Evolutionary conservation across 2,329 filamentous ascomycete species (phyloP), one percentile per base, ranked within the genome.

Genomic region (Nigrospora sphaerica): DNA sequence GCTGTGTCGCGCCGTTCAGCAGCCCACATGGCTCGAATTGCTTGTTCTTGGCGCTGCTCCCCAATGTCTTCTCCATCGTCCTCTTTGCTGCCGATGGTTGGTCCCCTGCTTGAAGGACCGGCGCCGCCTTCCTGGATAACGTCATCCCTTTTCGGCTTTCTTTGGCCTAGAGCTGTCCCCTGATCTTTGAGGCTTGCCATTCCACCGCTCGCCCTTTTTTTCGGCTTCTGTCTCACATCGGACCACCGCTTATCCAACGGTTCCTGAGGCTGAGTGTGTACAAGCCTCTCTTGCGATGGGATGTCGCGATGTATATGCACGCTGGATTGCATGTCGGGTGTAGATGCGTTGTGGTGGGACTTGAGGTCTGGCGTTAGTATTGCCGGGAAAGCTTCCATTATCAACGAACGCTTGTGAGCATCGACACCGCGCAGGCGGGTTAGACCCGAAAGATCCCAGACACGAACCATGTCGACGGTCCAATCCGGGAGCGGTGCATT

Each of bases 391-490:
- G 71, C 67, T 18, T 69, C 65, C 3, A 54, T 53, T 11, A 74
- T 52, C 3, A 74, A 50, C 3, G 58, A 49, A 35, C 58, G 60
- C 16, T 62, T 68, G 12, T 62, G 57, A 17, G 52, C 56, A 38
- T 69, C 60, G 12, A 58, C 58, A 28, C 56, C 60, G 12, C 47
- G 54, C 6, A 72, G 46, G 3, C 53, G 57, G 28, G 54, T 53
- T 16, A 73, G 44, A 9, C 56, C 45, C 14, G 57, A 48, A n/a
- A 62, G 39, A 23, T 67, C 62, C 1, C 70, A 66, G 10, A 73
- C 51, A 43, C 65, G 53, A 9, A 78, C 59, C 73, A 77, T 77
- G 35, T 74, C 65, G 6, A 60, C 55, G 17, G 64, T 61, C 73
- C 74, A 78, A 51, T 75, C 66, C 33, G 66, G 48, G 13, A 56